Base-by-base conservation (phyloP, 169 alveolate species). In the Plasmodium sp. region DNA sequence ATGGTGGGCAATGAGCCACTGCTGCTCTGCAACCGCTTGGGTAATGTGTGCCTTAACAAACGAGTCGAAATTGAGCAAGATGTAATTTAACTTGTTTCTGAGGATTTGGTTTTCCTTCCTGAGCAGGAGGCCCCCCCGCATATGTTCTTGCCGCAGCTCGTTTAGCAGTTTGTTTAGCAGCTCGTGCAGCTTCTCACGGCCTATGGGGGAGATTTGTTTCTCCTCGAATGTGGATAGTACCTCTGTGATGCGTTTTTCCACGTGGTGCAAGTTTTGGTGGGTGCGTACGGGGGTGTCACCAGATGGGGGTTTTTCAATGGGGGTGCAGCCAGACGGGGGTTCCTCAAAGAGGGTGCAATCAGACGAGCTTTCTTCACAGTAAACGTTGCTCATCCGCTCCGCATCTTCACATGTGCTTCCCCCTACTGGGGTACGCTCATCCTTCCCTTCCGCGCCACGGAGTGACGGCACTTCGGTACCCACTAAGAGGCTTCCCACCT, bases 11-110 rank as follows among this genome's bases (percentile, higher is more conserved):
- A 67, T 5, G n/a, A 27, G 10, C 33, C 33, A 16, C 48, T 41
- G 41, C 39, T 81, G 58, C n/a, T 74, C 34, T 27, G 86, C 36
- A 48, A 48, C 56, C 14, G 82, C 18, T 48, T 36, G 27, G 33
- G 41, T 16, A 48, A 92, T 54, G 73, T 92, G 79, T 5, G 95
- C 73, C 18, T 83, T 72, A 67, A 92, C 82, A 43, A 92, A 92
- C 3, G 83, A 31, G 22, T 83, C 95, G 4, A 83, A 81, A 73
- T 92, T 92, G 7, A 92, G 58, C 3, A 81, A 39, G 58, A 92
- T 92, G 39, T 81, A 92, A 82, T 92, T 92, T 92, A 92, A 79
- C 75, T 92, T 92, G 12, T 92, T 92, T 79, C 83, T 92, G 39
- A 92, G 62, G 51, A 92, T 22, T 10, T n/a, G 27, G 62, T 92